Base-by-base conservation (phyloP, 805 yeast species). In the Kodamaea neixiangensis region DNA sequence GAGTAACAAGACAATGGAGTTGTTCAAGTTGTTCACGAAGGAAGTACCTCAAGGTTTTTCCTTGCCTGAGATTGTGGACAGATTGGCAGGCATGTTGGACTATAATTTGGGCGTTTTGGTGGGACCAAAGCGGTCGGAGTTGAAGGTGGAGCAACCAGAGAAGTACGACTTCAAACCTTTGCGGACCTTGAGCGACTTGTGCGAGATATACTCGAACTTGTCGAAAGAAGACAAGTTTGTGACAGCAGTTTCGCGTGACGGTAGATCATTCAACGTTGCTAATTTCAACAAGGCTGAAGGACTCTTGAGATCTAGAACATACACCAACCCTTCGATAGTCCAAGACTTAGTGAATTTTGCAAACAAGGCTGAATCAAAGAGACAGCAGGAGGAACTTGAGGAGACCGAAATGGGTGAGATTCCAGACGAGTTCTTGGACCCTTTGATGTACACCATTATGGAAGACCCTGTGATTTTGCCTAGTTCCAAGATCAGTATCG, bases 381-480 rank as follows among this genome's bases (percentile, higher is more conserved):
- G 82, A 61, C 59, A 75, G 25, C 73, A 72, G 11, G 93, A 87
- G 53, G 96, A 87, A 58, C 88, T 83, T 54, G 96, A 89, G 63
- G 97, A 93, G 56, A 63, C 82, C 55, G 97, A 90, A 64, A 76
- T 89, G 58, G 97, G 96, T 20, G 99, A 94, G 48, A 80, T 89
- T 14, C 99, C 99, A 0, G 99, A 94, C 65, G 98, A 94, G 66
- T 94, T 86, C 64, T 79, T 94, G 59, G 99, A 94, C 73, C 99
- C 99, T 11, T 80, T 94, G 60, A 93, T 94, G 98, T 94, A 78
- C 67, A 89, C 97, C 1, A 65, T 94, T 45, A 94, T 94, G 99
- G 87, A 85, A 58, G 96, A 94, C 65, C 99, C 99, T 0, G 99
- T 94, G 3, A 86, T 80, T n/a, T 77, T 94, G 59, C 99, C 99